phyloP scores from a whole-genome alignment of 176 grass and related monocot species.

The Tillandsia fasciculata region DNA sequence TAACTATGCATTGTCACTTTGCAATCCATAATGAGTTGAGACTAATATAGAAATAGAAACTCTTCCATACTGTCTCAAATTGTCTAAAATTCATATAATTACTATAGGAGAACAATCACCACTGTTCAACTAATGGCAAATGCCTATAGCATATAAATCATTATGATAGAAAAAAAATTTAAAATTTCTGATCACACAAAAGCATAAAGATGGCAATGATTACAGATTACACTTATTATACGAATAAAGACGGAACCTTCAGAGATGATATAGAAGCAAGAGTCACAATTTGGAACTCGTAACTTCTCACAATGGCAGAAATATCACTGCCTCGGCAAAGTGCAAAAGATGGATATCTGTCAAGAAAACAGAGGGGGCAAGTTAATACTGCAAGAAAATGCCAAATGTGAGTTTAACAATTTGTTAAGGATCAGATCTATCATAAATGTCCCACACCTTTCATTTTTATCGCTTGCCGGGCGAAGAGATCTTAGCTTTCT shows the following conservation, averaged over 20 bases:
- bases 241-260: slow-evolving; percentile 30
- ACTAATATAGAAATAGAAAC: no score
- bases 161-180: no score
- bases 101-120: no score
- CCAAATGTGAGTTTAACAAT: neutral
- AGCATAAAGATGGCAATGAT: neutral
- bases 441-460: slow-evolving; percentile 27
- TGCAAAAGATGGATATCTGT: slow-evolving; percentile 42
- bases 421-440: neutral
- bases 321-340: slow-evolving; percentile 44
- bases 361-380: slow-evolving; percentile 3
- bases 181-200: neutral
- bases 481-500: slow-evolving; percentile 65
- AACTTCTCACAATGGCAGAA: slow-evolving; percentile 37
- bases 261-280: slow-evolving; percentile 58
- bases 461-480: slow-evolving; percentile 56
- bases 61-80: no score
- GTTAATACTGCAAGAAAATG: neutral
- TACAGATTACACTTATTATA: neutral
- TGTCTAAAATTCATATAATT: no score
- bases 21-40: no score
- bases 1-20: no score
- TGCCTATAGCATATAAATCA: no score
- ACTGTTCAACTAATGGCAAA: no score
- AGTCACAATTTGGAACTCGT: slow-evolving; percentile 44